Evolutionary conservation across 1,139 yeast species (phyloP).

Genomic region (Saccharomyces pastorianus): DNA sequence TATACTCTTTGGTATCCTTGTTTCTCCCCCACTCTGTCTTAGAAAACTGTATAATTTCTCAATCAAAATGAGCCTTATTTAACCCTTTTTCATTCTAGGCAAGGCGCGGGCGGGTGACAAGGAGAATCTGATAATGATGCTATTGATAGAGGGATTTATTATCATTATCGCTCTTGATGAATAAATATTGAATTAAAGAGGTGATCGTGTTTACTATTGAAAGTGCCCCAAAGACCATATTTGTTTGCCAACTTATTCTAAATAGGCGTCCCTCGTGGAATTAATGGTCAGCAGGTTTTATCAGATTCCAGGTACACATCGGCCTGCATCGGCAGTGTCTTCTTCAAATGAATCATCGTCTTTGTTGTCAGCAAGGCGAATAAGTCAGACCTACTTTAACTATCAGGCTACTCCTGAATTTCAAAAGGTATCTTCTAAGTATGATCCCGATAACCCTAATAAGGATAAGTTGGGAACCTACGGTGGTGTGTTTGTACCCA

Average conservation of each 20-base stretch:
- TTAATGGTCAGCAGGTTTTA: slow-evolving; percentile 17
- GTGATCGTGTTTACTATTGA: not conserved
- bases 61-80: not conserved
- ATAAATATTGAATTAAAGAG: not conserved
- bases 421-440: slow-evolving; percentile 26
- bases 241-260: not conserved
- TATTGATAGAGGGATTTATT: not conserved
- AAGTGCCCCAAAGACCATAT: not conserved
- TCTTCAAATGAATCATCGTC: slow-evolving; percentile 19
- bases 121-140: not conserved
- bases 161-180: not conserved
- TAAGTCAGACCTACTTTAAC: slow-evolving; percentile 19
- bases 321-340: slow-evolving; percentile 8
- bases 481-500: slow-evolving; percentile 75
- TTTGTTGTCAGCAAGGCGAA: slow-evolving; percentile 14
- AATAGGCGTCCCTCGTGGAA: not conserved
- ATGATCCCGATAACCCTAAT: slow-evolving; percentile 30
- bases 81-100: not conserved
- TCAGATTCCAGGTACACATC: slow-evolving; percentile 32
- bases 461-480: slow-evolving; percentile 56
- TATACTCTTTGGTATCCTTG: not conserved
- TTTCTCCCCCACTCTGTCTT: not conserved
- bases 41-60: not conserved
- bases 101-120: slow-evolving; percentile 1
- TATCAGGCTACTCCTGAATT: slow-evolving; percentile 25